phyloP scores from a whole-genome alignment of 257 asterid genomes.

The Petunia axillaris region DNA sequence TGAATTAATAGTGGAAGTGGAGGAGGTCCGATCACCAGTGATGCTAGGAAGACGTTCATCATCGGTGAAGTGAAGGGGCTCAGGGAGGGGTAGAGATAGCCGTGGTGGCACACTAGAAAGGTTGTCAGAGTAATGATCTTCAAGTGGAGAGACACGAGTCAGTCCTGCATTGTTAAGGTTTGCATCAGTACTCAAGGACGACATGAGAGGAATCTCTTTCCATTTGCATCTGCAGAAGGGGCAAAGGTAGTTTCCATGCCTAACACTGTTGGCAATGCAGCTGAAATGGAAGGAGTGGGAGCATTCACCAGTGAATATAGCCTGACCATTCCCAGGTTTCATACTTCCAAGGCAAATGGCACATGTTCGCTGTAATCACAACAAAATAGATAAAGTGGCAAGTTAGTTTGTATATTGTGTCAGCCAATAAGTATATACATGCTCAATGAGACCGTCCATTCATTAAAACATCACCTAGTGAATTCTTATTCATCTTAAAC shows the following conservation, averaged over 20 bases:
- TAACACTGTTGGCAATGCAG: slow-evolving; percentile 43
- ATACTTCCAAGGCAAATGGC: slow-evolving; percentile 43
- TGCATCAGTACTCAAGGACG: slow-evolving; percentile 22
- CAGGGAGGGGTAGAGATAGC: neutral
- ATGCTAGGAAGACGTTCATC: slow-evolving; percentile 40
- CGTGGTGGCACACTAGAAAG: slow-evolving; percentile 2
- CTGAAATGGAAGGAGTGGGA: slow-evolving; percentile 45
- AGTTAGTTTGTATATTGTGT: neutral
- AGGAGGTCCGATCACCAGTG: slow-evolving; percentile 10
- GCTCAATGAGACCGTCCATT: neutral
- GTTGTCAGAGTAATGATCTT: slow-evolving; percentile 20
- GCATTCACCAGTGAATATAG: slow-evolving; percentile 51
- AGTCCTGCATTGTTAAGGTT: slow-evolving; percentile 18
- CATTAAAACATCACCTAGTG: neutral
- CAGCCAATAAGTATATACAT: neutral
- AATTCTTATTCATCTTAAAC: neutral
- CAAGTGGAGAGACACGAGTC: slow-evolving; percentile 35
- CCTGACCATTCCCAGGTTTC: slow-evolving; percentile 40
- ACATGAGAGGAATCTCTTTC: slow-evolving; percentile 42
- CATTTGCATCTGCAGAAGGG: slow-evolving; percentile 45
- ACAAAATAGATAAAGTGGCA: slow-evolving; percentile 5
- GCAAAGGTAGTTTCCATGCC: slow-evolving; percentile 41
- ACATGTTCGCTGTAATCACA: slow-evolving; percentile 37
- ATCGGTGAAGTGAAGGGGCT: slow-evolving; percentile 34
- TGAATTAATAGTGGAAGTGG: slow-evolving; percentile 11